A percentile compares a stretch with the other conserved stretches of the same genome.
Evolutionary conservation across 2,329 filamentous ascomycete species (phyloP).

Genomic region (Alternaria tenuissima): DNA sequence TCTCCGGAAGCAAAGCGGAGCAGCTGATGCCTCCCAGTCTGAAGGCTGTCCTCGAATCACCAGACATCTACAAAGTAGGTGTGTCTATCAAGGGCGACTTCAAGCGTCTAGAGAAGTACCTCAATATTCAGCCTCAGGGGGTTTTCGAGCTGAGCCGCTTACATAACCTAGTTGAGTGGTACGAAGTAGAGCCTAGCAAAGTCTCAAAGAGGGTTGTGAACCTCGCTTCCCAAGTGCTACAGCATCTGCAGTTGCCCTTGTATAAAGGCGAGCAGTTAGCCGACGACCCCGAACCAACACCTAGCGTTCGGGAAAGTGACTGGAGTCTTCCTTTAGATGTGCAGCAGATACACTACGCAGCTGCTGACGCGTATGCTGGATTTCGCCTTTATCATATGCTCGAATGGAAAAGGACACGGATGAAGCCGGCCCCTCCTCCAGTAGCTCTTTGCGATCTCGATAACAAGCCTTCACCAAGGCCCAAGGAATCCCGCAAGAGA

Average conservation of each 20-base stretch:
- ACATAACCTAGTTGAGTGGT: conserved; percentile 71
- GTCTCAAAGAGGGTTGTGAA: conserved; percentile 65
- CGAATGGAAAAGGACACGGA: conserved; percentile 70
- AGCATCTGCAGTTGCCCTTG: conserved; percentile 76
- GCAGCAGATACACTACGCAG: conserved; percentile 75
- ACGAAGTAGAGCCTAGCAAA: conserved; percentile 65
- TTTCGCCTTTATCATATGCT: conserved; percentile 77
- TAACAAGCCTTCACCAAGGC: conserved; percentile 35
- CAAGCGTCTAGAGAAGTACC: conserved; percentile 70
- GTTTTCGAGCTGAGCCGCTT: conserved; percentile 85
- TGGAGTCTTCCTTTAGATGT: conserved; percentile 72
- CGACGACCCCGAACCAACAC: conserved; percentile 24
- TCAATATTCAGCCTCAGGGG: conserved; percentile 68
- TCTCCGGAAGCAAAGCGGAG: conserved; percentile 47
- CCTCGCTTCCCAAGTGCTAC: conserved; percentile 74
- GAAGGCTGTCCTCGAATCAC: conserved; percentile 74
- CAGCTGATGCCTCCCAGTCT: conserved; percentile 75
- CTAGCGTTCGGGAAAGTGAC: conserved; percentile 72
- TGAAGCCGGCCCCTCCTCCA: conserved; percentile 74
- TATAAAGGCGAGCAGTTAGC: conserved; percentile 71
- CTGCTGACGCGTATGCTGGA: conserved; percentile 85
- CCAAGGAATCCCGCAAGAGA: conserved; percentile 20
- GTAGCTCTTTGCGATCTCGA: conserved; percentile 74
- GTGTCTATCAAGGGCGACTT: conserved; percentile 73
- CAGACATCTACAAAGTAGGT: conserved; percentile 75